Conservation (phyloP, 73 alveolate genomes). For the Tetrahymena borealis region DNA sequence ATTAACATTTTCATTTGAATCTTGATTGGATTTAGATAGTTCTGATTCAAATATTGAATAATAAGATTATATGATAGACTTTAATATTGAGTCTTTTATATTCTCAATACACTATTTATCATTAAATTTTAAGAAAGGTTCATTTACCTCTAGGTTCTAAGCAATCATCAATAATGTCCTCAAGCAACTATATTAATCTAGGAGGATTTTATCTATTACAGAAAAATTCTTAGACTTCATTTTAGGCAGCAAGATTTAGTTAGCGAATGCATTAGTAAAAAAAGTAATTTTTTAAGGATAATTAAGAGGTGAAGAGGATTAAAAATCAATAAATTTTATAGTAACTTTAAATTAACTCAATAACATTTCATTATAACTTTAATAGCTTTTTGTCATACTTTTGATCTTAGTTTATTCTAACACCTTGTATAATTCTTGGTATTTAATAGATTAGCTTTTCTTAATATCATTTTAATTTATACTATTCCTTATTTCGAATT, state of each 20-base stretch:
- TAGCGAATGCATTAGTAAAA: not conserved
- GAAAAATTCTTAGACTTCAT: not conserved
- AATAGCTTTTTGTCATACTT: no score
- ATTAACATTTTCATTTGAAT: no score
- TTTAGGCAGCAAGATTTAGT: not conserved
- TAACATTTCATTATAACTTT: not conserved
- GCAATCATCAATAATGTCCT: not conserved
- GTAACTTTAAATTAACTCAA: not conserved
- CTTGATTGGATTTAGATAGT: no score
- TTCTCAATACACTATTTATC: no score
- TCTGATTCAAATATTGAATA: no score
- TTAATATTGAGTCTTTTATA: no score
- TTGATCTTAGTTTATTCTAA: no score
- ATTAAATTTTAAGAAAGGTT: no score
- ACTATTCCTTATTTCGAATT: not conserved
- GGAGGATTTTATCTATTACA: not conserved
- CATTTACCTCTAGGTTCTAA: not conserved
- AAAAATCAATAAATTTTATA: not conserved
- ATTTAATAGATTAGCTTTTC: no score
- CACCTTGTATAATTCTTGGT: no score
- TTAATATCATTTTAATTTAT: not conserved
- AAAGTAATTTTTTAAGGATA: not conserved
- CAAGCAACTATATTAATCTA: not conserved
- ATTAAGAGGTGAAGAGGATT: not conserved
- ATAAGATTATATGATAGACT: no score